Evolutionary conservation across 225 moss, liverwort and hornwort species (phyloP), one percentile per base, ranked within the genome.

Genomic region (Straminergon stramineum): DNA sequence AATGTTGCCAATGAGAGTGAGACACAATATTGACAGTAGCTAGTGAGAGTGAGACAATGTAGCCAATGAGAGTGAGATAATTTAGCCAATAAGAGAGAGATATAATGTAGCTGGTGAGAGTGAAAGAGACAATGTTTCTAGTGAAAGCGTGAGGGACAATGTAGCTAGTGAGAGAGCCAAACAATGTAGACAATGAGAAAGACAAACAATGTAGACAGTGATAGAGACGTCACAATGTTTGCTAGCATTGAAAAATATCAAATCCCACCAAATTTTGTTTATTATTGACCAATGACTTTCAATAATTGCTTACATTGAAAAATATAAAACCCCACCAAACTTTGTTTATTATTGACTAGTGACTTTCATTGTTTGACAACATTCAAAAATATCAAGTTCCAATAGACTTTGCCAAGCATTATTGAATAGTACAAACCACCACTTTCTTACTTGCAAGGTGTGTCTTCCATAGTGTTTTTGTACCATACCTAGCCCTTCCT

Each of bases 401-500:
- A 75, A 1, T 0, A 51, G 0, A 32, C 1, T 18, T 32, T 31
- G 6, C 51, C 13, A 10, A 48, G 7, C 21, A 32, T 32, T 75
- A 52, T 52, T 75, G 20, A 75, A 32, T 51, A 20, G 5, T 79
- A 57, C 12, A 79, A 57, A 37, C 3, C 0, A 0, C 48, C 48
- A 48, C 48, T 7, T 57, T 57, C 41, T 24, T 11, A 37, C 0
- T 35, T 1, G 23, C 11, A 55, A 9, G 15, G 14, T 22, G 6
- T 55, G 1, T 15, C 5, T 23, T 53, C 7, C 1, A 5, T 19
- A 34, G 14, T 53, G 14, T 53, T 77, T 35, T 55, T 55, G 15
- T 78, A 15, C 15, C 2, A 9, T 23, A 35, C 1, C 6, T 23
- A 34, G 5, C 8, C 22, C 7, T 22, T 1, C 1, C 2, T 0